Evolutionary conservation across 805 yeast genomes (phyloP).

Genomic region (Candida ovalis): DNA sequence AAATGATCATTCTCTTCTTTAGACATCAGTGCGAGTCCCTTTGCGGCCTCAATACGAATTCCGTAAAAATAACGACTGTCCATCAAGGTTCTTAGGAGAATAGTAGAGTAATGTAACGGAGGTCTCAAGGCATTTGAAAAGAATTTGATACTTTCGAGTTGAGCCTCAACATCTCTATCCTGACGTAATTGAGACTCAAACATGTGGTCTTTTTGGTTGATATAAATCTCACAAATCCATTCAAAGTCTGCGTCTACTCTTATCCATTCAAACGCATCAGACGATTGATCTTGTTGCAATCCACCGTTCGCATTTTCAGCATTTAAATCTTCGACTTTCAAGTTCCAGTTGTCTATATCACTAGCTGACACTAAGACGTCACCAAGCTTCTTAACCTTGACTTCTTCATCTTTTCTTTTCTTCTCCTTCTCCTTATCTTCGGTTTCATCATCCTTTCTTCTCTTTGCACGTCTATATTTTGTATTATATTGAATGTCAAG

Average conservation of each 20-base stretch:
- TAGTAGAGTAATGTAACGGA: slow-evolving; percentile 63
- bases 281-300: slow-evolving; percentile 35
- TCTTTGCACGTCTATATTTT: slow-evolving; percentile 77
- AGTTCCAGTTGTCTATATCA: slow-evolving; percentile 69
- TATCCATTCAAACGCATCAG: slow-evolving; percentile 96
- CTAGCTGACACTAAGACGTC: slow-evolving; percentile 61
- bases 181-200: slow-evolving; percentile 89
- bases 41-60: slow-evolving; percentile 81
- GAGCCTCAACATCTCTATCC: slow-evolving; percentile 96
- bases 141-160: slow-evolving; percentile 72
- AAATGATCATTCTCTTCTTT: slow-evolving; percentile 56
- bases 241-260: slow-evolving; percentile 97
- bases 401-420: slow-evolving; percentile 26
- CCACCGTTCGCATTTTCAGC: slow-evolving; percentile 54
- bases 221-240: slow-evolving; percentile 82
- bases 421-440: slow-evolving; percentile 29
- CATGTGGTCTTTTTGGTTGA: slow-evolving; percentile 94
- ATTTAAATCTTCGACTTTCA: slow-evolving; percentile 54
- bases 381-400: slow-evolving; percentile 54
- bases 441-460: slow-evolving; percentile 50
- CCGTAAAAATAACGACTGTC: slow-evolving; percentile 88
- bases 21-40: slow-evolving; percentile 68
- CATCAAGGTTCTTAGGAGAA: slow-evolving; percentile 73
- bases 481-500: slow-evolving; percentile 94
- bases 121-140: slow-evolving; percentile 63